These are phyloP conservation scores for Casuarina glauca DNA, from an alignment of 306 rosid species.

Conservation along the genomic window DNA sequence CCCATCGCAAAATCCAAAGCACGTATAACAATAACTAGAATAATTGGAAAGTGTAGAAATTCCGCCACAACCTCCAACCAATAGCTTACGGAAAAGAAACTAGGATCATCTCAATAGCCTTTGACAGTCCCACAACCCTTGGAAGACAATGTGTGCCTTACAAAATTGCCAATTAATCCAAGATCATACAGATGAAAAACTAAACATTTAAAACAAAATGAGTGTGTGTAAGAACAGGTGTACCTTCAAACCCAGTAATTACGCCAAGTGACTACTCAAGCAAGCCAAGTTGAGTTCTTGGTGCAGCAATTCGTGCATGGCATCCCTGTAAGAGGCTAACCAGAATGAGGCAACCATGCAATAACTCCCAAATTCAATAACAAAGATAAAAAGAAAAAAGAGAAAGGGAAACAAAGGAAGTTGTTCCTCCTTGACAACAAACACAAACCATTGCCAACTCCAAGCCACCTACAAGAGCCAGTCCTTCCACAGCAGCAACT, in stretches of 20 bases:
- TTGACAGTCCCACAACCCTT: conserved; percentile 77
- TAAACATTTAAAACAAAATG: conserved; percentile 13
- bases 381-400: neutral
- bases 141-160: conserved; percentile 98
- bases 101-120: conserved; percentile 93
- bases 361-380: neutral
- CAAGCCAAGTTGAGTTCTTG: conserved; percentile 80
- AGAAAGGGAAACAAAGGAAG: neutral
- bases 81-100: conserved; percentile 31
- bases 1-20: no score
- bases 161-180: conserved; percentile 20
- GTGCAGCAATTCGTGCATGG: conserved; percentile 89
- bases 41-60: neutral
- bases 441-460: no score
- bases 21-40: no score
- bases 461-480: conserved; percentile 70
- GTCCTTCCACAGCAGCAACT: conserved; percentile 92
- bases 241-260: conserved; percentile 98
- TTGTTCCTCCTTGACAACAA: neutral
- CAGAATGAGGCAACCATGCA: conserved; percentile 10
- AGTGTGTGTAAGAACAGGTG: conserved; percentile 15
- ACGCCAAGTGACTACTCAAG: conserved; percentile 95
- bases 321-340: conserved; percentile 59
- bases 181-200: conserved; percentile 17
- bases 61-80: conserved; percentile 18